Evolutionary conservation across 805 yeast genomes (phyloP).

Genomic region (Saccharomyces kudriavzevii): DNA sequence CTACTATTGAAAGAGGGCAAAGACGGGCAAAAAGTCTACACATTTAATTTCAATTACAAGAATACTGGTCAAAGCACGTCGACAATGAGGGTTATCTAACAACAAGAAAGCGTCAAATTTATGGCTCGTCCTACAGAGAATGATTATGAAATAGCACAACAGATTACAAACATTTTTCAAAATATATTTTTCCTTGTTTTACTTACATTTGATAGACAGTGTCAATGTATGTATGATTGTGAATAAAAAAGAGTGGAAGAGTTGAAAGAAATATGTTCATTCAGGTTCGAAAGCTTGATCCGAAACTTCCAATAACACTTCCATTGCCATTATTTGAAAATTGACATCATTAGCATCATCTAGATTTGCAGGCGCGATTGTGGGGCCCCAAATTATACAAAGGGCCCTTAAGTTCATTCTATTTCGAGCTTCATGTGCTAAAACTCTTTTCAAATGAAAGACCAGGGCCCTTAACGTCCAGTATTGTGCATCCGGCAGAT

Average conservation of each 20-base stretch:
- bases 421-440: slow-evolving; percentile 51
- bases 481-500: slow-evolving; percentile 89
- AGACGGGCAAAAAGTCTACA: background rate
- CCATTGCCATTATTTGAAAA: slow-evolving; percentile 69
- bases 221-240: background rate
- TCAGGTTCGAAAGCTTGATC: slow-evolving; percentile 71
- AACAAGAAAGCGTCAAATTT: background rate
- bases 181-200: background rate
- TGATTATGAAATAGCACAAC: background rate
- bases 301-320: slow-evolving; percentile 76
- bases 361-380: slow-evolving; percentile 60
- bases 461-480: slow-evolving; percentile 80
- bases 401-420: slow-evolving; percentile 77
- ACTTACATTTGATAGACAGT: background rate
- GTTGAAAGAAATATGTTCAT: background rate
- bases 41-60: slow-evolving; percentile 1
- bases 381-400: slow-evolving; percentile 94
- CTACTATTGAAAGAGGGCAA: background rate
- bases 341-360: slow-evolving; percentile 66
- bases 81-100: background rate
- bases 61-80: background rate
- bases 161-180: background rate
- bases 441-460: slow-evolving; percentile 75
- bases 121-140: background rate
- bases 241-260: background rate